Evolutionary conservation across 441 rosid species (phyloP), one percentile per base, ranked within the genome.

Genomic region (Croton setiger): DNA sequence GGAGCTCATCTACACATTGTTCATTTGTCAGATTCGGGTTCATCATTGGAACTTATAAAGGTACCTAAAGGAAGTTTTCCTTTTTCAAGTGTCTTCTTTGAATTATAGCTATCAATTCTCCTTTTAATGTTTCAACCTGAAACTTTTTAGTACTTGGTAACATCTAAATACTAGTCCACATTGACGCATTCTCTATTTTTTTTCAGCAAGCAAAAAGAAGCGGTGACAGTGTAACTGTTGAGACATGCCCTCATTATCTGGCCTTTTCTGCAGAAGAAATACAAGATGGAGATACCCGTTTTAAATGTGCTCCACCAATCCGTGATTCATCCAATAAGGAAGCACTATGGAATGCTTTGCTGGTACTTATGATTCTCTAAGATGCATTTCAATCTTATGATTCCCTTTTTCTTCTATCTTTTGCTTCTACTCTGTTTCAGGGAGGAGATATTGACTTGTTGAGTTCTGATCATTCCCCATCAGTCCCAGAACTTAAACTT

Each of bases 1-100:
- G 97, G 99, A 76, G 96, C 97, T 65, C 99, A 92, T 85, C 87
- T 95, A 77, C 99, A 95, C 58, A 74, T 95, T 81, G 97, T 95
- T 71, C 97, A 95, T 83, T 71, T 95, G 74, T 82, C 99, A 63
- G 99, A 95, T 81, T 86, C 96, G 49, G 69, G 84, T 75, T 77
- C 89, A 44, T 92, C 99, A 77, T 80, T 95, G 68, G 86, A 86
- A 60, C 83, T 95, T 78, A 74, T 92, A 39, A 89, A 89, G 96
- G 99, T 92, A 27, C 31, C 31, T 27, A 27, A 81, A 18, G 43
- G 5, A 56, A 31, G 9, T 14, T 18, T 67, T 36, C 48, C 48
- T 21, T 65, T 18, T n/a, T 27, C 41, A 59, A 10, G 20, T 65
- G 20, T 9, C 31, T 51, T 21, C 43, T 72, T 71, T 36, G 58